Percentiles rank a stretch among this genome's conserved stretches.
Evolutionary conservation across 495 filamentous ascomycete genomes (phyloP).

Genomic region (Hypoxylon fragiforme): DNA sequence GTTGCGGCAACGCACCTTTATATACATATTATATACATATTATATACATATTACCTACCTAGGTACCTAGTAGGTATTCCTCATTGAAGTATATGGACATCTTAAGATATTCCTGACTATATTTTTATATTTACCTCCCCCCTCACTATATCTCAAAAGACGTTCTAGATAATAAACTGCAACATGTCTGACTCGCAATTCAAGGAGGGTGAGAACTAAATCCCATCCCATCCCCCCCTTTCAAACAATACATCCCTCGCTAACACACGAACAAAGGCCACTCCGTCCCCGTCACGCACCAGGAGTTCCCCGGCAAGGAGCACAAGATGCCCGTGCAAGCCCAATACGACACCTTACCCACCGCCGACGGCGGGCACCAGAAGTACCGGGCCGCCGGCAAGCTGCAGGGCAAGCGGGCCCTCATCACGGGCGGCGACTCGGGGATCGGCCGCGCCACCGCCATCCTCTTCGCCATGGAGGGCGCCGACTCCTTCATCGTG

Average conservation of each 20-base stretch:
- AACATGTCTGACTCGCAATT: conserved; percentile 55
- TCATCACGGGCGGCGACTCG: conserved; percentile 83
- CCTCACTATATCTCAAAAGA: too few relatives aligned
- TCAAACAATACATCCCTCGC: neutral
- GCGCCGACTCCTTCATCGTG: conserved; percentile 72
- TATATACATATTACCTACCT: too few relatives aligned
- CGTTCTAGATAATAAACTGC: too few relatives aligned
- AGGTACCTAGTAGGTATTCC: too few relatives aligned
- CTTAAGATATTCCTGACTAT: too few relatives aligned
- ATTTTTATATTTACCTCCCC: too few relatives aligned
- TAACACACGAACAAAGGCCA: conserved; percentile 58
- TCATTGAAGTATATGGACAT: too few relatives aligned
- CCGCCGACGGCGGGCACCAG: conserved; percentile 69
- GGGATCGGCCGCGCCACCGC: conserved; percentile 81
- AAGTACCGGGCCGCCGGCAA: conserved; percentile 81
- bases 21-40: conserved; percentile 8
- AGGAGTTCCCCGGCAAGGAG: conserved; percentile 70
- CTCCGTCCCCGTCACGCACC: conserved; percentile 67
- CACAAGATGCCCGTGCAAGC: conserved; percentile 65
- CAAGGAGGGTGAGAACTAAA: conserved; percentile 47
- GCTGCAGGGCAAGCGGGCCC: conserved; percentile 69
- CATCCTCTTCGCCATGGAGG: conserved; percentile 82
- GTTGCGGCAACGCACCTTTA: conserved; percentile 1
- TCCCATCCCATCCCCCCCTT: neutral
- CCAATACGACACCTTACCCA: conserved; percentile 67